Percentiles rank a stretch among this genome's conserved stretches.
phyloP scores from a whole-genome alignment of 768 basidiomycete species.

The Phlegmacium glaucopus region DNA sequence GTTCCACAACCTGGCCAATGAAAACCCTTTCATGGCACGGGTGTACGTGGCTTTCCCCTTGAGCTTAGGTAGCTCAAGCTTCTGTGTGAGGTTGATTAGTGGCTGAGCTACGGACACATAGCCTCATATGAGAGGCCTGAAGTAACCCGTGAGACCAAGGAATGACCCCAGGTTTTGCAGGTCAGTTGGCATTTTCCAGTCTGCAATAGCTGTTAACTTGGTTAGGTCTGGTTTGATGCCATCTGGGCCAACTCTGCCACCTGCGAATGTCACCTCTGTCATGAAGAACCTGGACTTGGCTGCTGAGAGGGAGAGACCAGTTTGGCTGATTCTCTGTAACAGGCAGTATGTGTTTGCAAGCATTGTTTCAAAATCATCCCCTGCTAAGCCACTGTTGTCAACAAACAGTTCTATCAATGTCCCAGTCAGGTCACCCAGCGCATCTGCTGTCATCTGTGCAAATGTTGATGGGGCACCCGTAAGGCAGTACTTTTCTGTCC shows the following conservation, averaged over 20 bases:
- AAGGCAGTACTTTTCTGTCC: no score
- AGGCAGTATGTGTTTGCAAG: constrained; percentile 19
- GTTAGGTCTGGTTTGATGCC: constrained; percentile 30
- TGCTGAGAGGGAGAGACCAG: constrained; percentile 29
- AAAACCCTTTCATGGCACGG: no score
- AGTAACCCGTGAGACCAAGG: constrained; percentile 28
- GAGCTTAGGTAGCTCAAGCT: constrained; percentile 25
- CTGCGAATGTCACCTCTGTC: constrained; percentile 30
- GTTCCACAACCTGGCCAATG: no score
- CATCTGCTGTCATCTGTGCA: constrained; percentile 33
- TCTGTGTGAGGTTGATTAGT: constrained; percentile 21
- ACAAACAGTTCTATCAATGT: constrained; percentile 30
- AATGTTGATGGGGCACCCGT: no score
- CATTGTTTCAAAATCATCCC: constrained; percentile 26
- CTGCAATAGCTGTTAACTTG: constrained; percentile 32
- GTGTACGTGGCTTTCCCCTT: no score
- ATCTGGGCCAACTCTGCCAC: constrained; percentile 21
- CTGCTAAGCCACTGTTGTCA: constrained; percentile 32
- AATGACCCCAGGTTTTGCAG: constrained; percentile 27
- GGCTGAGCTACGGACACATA: constrained; percentile 28
- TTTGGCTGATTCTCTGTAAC: constrained; percentile 21
- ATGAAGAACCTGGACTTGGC: constrained; percentile 32
- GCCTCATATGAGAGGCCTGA: constrained; percentile 26
- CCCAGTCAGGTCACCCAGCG: constrained; percentile 21
- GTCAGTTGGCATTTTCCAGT: constrained; percentile 24